Evolutionary conservation across 2,329 filamentous ascomycete species (phyloP), one percentile per base, ranked within the genome.

Genomic region (Teratosphaeria zuluensis): DNA sequence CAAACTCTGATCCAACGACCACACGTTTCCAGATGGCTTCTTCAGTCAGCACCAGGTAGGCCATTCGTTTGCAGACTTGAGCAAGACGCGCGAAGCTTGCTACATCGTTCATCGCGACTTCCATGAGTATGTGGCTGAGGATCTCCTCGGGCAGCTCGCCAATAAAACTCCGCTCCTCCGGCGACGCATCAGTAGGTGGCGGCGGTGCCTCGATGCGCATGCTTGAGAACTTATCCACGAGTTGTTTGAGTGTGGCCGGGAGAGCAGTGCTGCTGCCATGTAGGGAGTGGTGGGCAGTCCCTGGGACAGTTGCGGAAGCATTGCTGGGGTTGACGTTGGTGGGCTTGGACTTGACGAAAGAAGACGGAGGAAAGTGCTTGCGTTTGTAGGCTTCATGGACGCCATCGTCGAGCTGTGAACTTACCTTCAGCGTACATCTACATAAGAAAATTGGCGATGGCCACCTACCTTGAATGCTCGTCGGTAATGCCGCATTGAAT

Each of bases 371-470:
- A 68, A 94, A 96, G 75, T 97, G 86, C 76, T 97, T 97, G 68
- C 90, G 87, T 68, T 89, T 89, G 77, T 96, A 99, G 58, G 83
- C 80, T 67, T 89, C 84, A 72, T 99, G 91, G 56, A 99, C 92
- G 14, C 80, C 78, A 58, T 86, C 81, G 71, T 97, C 94, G 74
- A 99, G 83, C 87, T 92, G 65, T 8, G 58, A 19, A 68, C 67
- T 59, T 66, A 68, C 61, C 66, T 71, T 48, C 42, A 48, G 42
- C 19, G 4, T 63, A 69, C 67, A 64, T 42, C n/a, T 19, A 51
- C 30, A 33, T 56, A 4, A 24, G 30, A 38, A 53, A 54, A 53
- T 32, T 32, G 53, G 42, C 46, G 42, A 54, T 21, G 21, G 4
- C 1, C 55, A 68, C 80, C 59, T 75, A 92, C 90, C 71, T 87